Percentiles rank a stretch among this genome's conserved stretches.
phyloP scores from a whole-genome alignment of 306 rosid genomes.

The Cucumis sativus region DNA sequence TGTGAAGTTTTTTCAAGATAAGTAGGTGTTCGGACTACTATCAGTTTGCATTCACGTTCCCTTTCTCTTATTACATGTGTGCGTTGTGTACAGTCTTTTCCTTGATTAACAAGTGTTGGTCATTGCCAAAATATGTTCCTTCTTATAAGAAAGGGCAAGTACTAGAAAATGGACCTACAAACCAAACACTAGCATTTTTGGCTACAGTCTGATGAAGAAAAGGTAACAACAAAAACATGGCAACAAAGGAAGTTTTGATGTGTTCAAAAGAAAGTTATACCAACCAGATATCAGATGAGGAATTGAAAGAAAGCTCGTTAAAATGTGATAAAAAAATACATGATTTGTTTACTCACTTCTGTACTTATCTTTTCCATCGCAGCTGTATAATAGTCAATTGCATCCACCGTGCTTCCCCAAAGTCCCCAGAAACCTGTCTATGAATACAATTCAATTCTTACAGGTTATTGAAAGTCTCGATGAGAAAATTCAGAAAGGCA shows the following conservation, averaged over 20 bases:
- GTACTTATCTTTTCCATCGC: constrained; percentile 29
- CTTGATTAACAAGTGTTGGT: not conserved
- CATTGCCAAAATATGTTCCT: not conserved
- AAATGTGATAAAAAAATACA: not conserved
- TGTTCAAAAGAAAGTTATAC: not conserved
- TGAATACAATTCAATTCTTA: constrained; percentile 21
- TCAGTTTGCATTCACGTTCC: not conserved
- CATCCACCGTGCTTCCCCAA: constrained; percentile 51
- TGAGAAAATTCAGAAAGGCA: constrained; percentile 3
- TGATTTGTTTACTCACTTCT: constrained; percentile 36
- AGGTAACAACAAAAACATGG: not conserved
- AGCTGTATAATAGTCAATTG: constrained; percentile 44
- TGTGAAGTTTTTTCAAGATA: not conserved
- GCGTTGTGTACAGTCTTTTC: not conserved
- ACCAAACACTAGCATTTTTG: not conserved
- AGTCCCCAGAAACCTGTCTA: constrained; percentile 79
- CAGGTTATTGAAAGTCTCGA: constrained; percentile 22
- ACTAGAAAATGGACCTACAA: not conserved
- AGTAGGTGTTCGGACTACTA: not conserved
- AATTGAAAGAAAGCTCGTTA: not conserved
- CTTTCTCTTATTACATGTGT: not conserved
- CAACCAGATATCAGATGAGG: not conserved
- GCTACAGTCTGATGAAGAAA: not conserved
- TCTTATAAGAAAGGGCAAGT: not conserved
- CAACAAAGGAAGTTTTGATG: not conserved